Evolutionary conservation across 164 flowering plant species (phyloP).

Genomic region (Magnolia officinalis): DNA sequence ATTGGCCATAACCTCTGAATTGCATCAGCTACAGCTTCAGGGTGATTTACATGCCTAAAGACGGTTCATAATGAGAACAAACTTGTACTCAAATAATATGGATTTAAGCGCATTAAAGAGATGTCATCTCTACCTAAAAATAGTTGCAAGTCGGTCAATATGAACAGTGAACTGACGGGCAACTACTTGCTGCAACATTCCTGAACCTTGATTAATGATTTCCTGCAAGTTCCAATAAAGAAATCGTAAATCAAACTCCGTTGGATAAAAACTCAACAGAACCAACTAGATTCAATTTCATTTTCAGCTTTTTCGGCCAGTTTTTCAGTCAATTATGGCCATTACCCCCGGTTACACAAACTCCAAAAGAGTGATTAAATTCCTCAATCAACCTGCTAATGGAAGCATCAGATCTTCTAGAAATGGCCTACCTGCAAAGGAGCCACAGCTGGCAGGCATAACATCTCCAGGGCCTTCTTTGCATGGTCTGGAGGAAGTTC

Average conservation of each 20-base stretch:
- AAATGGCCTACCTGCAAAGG: conserved; percentile 70
- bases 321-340: too few species aligned
- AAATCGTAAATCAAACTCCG: not conserved
- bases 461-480: conserved; percentile 74
- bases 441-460: conserved; percentile 76
- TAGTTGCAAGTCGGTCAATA: conserved; percentile 86
- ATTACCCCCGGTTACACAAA: not conserved
- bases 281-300: not conserved
- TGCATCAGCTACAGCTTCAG: conserved; percentile 98
- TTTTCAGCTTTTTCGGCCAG: not conserved
- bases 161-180: conserved; percentile 88
- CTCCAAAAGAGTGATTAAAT: too few species aligned
- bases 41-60: conserved; percentile 84
- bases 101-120: not conserved
- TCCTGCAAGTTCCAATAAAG: conserved; percentile 49
- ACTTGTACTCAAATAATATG: not conserved
- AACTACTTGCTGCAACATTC: conserved; percentile 53
- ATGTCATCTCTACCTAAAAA: conserved; percentile 57
- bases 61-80: conserved; percentile 4
- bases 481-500: conserved; percentile 94
- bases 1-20: conserved; percentile 94
- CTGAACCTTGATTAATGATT: conserved; percentile 70
- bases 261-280: not conserved
- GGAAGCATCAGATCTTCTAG: not conserved
- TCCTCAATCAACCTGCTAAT: not conserved